Base-by-base conservation (phyloP, 202 grass and related monocot genomes). In the Bolboschoenoplectus hybrid region DNA sequence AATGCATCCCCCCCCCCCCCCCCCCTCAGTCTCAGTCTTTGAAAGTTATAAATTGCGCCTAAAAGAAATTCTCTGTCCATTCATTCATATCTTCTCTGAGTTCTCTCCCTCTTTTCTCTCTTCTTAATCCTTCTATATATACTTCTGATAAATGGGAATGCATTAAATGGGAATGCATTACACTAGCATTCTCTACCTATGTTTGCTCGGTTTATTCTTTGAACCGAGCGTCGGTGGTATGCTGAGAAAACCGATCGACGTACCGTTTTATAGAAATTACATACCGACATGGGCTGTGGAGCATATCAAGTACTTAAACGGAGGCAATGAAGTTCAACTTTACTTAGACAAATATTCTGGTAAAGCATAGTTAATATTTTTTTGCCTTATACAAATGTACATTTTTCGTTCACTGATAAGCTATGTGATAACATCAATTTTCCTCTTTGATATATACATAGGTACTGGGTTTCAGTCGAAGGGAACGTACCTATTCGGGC, bases 181-280 rank as follows among this genome's bases (percentile, higher is more conserved):
- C 55, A 41, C 45, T 19, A 56, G 13, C 9, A 70, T 83, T 55
- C 16, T 53, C 7, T 83, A 53, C 44, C n/a, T 83, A 32, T 83
- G 58, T 70, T n/a, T 83, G 14, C 45, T 67, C 56, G 45, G 81
- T 70, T 83, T 67, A 39, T n/a, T 83, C 44, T 83, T 68, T 35
- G 43, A 83, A 49, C 16, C 41, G 4, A 35, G 61, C 60, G 49
- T 69, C 55, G 20, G 43, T 39, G 44, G 63, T 69, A 52, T 88
- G 17, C 88, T 89, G 1, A 62, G 91, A 85, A 95, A 93, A 86
- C 93, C 93, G n/a, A 88, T 93, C 63, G 89, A 91, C 71, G 93
- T 95, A 82, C 81, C 85, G n/a, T 96, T 96, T 88, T 52, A 86
- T 43, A 90, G 88, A 88, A 93, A 91, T 87, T 96, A 96, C 75